Percentiles rank a stretch among this genome's conserved stretches.
Conservation (phyloP, 129 eudicot species). For the Centaurea solstitialis region DNA sequence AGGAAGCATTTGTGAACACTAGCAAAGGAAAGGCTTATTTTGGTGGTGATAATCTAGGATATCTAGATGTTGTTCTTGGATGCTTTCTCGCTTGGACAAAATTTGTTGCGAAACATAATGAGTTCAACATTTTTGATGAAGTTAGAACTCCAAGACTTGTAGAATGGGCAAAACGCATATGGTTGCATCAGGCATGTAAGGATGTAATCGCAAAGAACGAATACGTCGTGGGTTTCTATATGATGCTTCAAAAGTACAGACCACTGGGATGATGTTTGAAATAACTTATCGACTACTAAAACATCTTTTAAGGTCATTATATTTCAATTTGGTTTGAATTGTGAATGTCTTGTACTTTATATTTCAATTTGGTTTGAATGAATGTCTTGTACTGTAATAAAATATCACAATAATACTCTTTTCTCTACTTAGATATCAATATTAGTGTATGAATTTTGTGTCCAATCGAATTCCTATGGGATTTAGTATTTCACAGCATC, state of each 20-base stretch:
- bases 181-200: neutral
- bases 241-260: neutral
- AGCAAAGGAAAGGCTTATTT: neutral
- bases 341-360: no score
- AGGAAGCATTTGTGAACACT: neutral
- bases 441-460: no score
- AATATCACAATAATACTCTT: no score
- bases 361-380: no score
- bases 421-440: no score
- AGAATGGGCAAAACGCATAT: slow-evolving; percentile 27
- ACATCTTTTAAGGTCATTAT: no score
- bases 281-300: no score
- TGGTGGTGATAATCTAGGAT: slow-evolving; percentile 6
- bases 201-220: neutral
- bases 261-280: neutral
- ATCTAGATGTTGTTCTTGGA: slow-evolving; percentile 25
- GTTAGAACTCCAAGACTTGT: slow-evolving; percentile 27
- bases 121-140: neutral
- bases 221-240: neutral
- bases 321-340: no score
- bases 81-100: neutral
- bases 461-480: no score
- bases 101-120: neutral
- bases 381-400: no score
- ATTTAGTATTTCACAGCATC: no score